phyloP scores from a whole-genome alignment of 306 rosid species.

The Cucumis melo region DNA sequence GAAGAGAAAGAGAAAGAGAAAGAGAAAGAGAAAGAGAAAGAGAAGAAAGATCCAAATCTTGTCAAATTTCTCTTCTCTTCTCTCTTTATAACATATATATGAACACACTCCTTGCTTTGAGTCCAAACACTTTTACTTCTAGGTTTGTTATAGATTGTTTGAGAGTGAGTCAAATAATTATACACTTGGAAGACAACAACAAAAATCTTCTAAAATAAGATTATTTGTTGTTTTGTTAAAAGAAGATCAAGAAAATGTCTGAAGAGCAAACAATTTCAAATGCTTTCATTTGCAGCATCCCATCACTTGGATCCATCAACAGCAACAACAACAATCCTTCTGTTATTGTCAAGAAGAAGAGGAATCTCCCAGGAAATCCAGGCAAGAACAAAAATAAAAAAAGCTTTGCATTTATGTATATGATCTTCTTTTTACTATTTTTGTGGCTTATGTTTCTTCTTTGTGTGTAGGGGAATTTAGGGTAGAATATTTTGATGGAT shows the following conservation, averaged over 20 bases:
- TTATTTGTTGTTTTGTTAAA: constrained; percentile 8
- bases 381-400: constrained; percentile 34
- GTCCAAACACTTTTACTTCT: constrained; percentile 12
- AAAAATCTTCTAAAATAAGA: background rate
- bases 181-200: background rate
- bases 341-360: constrained; percentile 36
- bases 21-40: constrained; percentile 14
- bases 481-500: background rate
- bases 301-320: constrained; percentile 21
- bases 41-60: constrained; percentile 15
- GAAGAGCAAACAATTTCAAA: constrained; percentile 21
- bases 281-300: constrained; percentile 29
- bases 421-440: background rate
- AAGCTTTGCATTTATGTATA: background rate
- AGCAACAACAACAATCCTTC: constrained; percentile 15
- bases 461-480: background rate
- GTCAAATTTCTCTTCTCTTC: background rate
- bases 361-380: constrained; percentile 91
- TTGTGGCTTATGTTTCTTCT: background rate
- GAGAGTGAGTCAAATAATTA: constrained; percentile 1
- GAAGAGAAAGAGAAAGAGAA: constrained; percentile 23
- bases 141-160: constrained; percentile 17
- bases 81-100: background rate
- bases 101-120: background rate
- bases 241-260: constrained; percentile 29